These are phyloP conservation scores for Acer yangbiense DNA, from an alignment of 345 rosid species.

Conservation along the genomic window DNA sequence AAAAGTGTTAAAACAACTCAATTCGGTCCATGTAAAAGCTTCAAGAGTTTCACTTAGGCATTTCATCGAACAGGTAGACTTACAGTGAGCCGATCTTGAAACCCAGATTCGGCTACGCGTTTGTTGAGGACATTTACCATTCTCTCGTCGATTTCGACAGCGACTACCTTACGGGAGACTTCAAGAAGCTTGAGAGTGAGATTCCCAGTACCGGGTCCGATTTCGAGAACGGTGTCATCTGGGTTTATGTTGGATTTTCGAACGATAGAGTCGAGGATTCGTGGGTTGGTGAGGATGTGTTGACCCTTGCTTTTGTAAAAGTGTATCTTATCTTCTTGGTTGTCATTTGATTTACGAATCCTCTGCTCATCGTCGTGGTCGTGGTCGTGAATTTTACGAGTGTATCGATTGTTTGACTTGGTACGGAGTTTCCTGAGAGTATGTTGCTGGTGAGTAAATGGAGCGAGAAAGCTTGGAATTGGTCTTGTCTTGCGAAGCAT, in stretches of 20 bases:
- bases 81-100: conserved; percentile 57
- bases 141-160: conserved; percentile 72
- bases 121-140: conserved; percentile 72
- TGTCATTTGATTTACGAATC: conserved; percentile 8
- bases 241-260: conserved; percentile 50
- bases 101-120: conserved; percentile 50
- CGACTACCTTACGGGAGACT: conserved; percentile 57
- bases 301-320: conserved; percentile 87
- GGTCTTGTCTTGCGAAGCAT: conserved; percentile 21
- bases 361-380: conserved; percentile 11
- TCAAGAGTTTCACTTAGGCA: conserved; percentile 29
- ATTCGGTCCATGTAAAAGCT: not conserved
- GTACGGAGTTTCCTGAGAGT: conserved; percentile 27
- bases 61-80: conserved; percentile 54
- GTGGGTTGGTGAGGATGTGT: conserved; percentile 81
- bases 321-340: conserved; percentile 37
- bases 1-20: not conserved
- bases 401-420: conserved; percentile 20
- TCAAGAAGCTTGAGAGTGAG: conserved; percentile 83
- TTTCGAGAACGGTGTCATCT: conserved; percentile 73
- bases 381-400: conserved; percentile 13
- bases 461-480: conserved; percentile 16
- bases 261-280: conserved; percentile 75
- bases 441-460: conserved; percentile 23
- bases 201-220: conserved; percentile 93